Evolutionary conservation across 352 stramenopile species (phyloP).

Genomic region (Phytophthora megakarya): DNA sequence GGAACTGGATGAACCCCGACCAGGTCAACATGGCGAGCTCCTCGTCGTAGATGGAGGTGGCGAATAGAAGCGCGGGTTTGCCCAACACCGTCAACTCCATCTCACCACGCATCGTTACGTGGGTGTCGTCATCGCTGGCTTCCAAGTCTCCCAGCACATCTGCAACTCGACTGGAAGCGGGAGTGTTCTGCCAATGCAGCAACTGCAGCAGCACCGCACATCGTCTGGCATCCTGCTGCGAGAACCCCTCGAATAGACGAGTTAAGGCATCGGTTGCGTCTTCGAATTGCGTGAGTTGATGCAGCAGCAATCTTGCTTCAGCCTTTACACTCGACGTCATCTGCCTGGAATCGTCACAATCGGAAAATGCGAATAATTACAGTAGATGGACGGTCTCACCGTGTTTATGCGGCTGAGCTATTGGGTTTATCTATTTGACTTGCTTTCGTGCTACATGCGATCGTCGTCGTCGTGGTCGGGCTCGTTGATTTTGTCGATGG

Average conservation of each 20-base stretch:
- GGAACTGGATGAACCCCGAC: constrained; percentile 56
- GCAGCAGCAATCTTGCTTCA: constrained; percentile 49
- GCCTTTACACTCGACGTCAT: constrained; percentile 25
- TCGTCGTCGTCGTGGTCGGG: constrained; percentile 63
- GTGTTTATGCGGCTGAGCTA: constrained; percentile 25
- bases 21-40: constrained; percentile 72
- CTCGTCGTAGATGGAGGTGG: constrained; percentile 86
- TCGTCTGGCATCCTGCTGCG: constrained; percentile 12
- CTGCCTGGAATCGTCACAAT: constrained; percentile 10
- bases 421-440: constrained; percentile 29
- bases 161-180: constrained; percentile 27
- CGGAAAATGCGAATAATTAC: constrained; percentile 16
- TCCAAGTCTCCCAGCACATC: constrained; percentile 47
- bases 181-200: constrained; percentile 50
- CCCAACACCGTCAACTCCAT: constrained; percentile 71
- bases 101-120: constrained; percentile 19
- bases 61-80: constrained; percentile 79
- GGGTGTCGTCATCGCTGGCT: constrained; percentile 10
- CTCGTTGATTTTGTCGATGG: constrained; percentile 93
- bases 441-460: constrained; percentile 38
- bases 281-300: constrained; percentile 67
- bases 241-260: constrained; percentile 49
- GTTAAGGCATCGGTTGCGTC: constrained; percentile 49
- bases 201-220: constrained; percentile 47
- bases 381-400: constrained; percentile 6